Evolutionary conservation across 2,329 filamentous ascomycete genomes (phyloP), one percentile per base, ranked within the genome.

Genomic region (Endoconidiophora polonica): DNA sequence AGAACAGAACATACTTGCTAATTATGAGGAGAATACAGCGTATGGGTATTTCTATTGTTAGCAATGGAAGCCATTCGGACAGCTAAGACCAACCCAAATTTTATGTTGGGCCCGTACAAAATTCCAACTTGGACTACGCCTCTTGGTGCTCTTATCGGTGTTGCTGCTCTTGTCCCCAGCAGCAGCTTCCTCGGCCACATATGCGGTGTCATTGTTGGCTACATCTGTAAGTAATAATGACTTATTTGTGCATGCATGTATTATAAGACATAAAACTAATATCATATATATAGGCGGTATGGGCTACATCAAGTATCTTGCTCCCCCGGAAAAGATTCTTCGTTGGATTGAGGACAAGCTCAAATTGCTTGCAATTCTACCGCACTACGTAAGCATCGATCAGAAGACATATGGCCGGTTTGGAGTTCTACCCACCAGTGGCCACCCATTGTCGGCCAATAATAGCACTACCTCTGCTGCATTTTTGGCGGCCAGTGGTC

Each of bases 391-490:
- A 44, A 93, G 85, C 51, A 81, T 95, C 14, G 90, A 96, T 60
- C 88, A 94, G 65, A 95, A 94, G 72, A 94, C 86, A 4, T 94
- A 90, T 59, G 90, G 90, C 5, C 75, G 90, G 48, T 95, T 94
- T 59, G 90, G 90, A 2, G 83, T 95, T 12, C 68, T 96, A 51
- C 90, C 88, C 2, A 73, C 77, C 1, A 69, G 59, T 56, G 59
- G 59, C 39, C 61, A 64, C 49, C 61, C 65, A 16, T 58, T 63
- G 36, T 59, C 61, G 43, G 61, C 66, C 12, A 46, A 47, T 39
- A 46, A 23, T 14, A 53, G 38, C 5, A 66, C 68, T 55, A 63
- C 72, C 14, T 68, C 72, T 1, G 68, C 83, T 57, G 78, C 77
- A 49, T 74, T 83, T 52, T 68, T 83, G 42, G 77, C 74, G 16